Base-by-base conservation (phyloP, 148 eudicot genomes). In the Polygonum aviculare region DNA sequence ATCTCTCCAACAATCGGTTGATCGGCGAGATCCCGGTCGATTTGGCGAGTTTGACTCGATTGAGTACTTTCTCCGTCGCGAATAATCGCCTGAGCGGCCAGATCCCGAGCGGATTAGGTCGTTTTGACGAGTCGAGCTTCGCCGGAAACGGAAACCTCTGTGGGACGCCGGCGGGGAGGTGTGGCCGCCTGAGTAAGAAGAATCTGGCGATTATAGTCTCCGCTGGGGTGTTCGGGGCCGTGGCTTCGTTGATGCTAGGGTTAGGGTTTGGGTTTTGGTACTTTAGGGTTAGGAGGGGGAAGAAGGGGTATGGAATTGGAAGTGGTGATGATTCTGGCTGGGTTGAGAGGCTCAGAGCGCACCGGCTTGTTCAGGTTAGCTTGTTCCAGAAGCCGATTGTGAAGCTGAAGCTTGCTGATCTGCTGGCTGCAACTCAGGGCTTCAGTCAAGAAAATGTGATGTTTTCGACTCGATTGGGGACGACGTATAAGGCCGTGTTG, bases 221-320 rank as follows among this genome's bases (percentile, higher is more conserved):
- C 36, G 75, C 75, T 45, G 75, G 75, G 4, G 12, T 72, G 10
- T 72, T 72, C 35, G 54, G 75, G 8, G 75, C 75, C 33, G 52
- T 35, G 0, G 87, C 80, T 1, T 83, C 88, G n/a, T 45, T 86
- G 84, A 54, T 88, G 78, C 39, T 88, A 57, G 92, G 80, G 65
- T 83, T 88, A 69, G 88, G 92, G 69, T 8, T 83, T 49, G 86
- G 89, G 92, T 83, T 87, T 86, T 85, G 83, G 79, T 88, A 65
- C 59, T 86, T 81, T 5, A 78, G 47, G 15, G 49, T 50, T 40
- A 33, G 74, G 4, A 72, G 52, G 35, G 45, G 75, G 52, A 72
- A 26, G 54, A 44, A 48, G 1, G 75, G 75, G 0, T 72, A 72
- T 11, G 54, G 75, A 0, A 51, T 45, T 44, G 75, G 75, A 19